Percentiles rank a stretch among this genome's conserved stretches.
phyloP scores from a whole-genome alignment of 768 basidiomycete genomes.

The Boletus edulis region DNA sequence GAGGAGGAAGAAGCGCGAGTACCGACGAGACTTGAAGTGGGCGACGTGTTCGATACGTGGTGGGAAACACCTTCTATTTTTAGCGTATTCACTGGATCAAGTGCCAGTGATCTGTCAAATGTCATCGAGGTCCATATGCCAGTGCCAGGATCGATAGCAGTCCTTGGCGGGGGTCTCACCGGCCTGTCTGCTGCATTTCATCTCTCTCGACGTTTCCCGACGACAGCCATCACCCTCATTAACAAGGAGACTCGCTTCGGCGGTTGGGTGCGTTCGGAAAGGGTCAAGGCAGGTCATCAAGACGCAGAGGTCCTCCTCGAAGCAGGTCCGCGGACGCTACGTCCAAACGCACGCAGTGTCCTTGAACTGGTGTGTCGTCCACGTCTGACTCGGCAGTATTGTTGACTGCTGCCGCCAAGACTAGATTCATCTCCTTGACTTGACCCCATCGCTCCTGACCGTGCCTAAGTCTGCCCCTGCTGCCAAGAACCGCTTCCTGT shows the following conservation, averaged over 20 bases:
- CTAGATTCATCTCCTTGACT: conserved; percentile 75
- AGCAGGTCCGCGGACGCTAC: conserved; percentile 81
- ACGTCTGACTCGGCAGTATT: conserved; percentile 1
- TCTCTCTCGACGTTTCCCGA: conserved; percentile 63
- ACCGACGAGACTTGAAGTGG: neutral
- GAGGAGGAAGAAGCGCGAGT: neutral
- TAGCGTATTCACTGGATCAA: neutral
- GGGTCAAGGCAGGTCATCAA: conserved; percentile 34
- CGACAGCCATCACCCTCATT: conserved; percentile 58
- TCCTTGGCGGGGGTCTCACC: conserved; percentile 79
- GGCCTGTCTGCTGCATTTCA: conserved; percentile 83
- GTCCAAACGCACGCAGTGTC: conserved; percentile 71
- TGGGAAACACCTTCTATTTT: conserved; percentile 17
- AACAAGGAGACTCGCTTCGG: conserved; percentile 67
- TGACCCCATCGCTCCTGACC: conserved; percentile 60
- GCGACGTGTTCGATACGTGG: conserved; percentile 24
- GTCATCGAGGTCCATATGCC: neutral
- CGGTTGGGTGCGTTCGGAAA: conserved; percentile 81
- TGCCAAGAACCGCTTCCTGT: conserved; percentile 74
- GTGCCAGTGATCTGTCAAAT: neutral
- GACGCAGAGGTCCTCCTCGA: conserved; percentile 63
- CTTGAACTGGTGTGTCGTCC: conserved; percentile 68
- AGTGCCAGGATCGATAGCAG: conserved; percentile 44
- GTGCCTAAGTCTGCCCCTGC: conserved; percentile 67
- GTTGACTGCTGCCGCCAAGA: conserved; percentile 16